Evolutionary conservation across 2,329 filamentous ascomycete genomes (phyloP).

Genomic region (Diaporthe velutina): DNA sequence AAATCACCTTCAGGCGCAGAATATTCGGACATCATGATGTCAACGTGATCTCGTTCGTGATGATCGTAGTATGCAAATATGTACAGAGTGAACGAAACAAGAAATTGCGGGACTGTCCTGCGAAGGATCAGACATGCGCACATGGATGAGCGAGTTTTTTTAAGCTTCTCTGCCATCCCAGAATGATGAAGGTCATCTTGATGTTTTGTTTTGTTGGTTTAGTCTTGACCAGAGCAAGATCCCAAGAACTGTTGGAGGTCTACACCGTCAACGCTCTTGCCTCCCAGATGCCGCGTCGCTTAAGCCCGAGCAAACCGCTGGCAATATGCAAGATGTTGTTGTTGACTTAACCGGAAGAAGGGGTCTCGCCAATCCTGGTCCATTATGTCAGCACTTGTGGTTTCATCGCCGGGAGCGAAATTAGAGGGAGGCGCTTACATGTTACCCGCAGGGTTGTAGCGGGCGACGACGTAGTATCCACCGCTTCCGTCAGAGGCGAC

Average conservation of each 20-base stretch:
- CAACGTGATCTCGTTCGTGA: conserved; percentile 29
- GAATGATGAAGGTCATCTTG: conserved; percentile 19
- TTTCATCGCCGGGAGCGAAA: neutral
- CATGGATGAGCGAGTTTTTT: neutral
- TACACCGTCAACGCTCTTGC: conserved; percentile 19
- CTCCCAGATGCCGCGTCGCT: conserved; percentile 21
- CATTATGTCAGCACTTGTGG: neutral
- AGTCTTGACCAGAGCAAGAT: conserved; percentile 24
- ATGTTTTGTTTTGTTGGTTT: neutral
- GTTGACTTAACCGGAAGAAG: conserved; percentile 23
- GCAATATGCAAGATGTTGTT: neutral
- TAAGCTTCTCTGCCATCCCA: neutral
- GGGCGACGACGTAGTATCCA: conserved; percentile 41
- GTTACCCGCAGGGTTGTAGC: conserved; percentile 42
- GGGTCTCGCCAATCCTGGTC: conserved; percentile 37
- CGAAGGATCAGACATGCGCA: neutral
- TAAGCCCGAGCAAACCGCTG: conserved; percentile 2
- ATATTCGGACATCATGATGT: neutral
- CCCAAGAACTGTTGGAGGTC: neutral
- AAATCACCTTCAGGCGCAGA: no score
- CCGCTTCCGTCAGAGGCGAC: conserved; percentile 38
- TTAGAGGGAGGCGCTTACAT: conserved; percentile 34
- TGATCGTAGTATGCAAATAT: conserved; percentile 27
- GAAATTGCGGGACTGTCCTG: neutral
- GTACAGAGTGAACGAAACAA: conserved; percentile 22